Evolutionary conservation across 164 flowering plant species (phyloP), one percentile per base, ranked within the genome.

Genomic region (Chimonanthus salicifolius): DNA sequence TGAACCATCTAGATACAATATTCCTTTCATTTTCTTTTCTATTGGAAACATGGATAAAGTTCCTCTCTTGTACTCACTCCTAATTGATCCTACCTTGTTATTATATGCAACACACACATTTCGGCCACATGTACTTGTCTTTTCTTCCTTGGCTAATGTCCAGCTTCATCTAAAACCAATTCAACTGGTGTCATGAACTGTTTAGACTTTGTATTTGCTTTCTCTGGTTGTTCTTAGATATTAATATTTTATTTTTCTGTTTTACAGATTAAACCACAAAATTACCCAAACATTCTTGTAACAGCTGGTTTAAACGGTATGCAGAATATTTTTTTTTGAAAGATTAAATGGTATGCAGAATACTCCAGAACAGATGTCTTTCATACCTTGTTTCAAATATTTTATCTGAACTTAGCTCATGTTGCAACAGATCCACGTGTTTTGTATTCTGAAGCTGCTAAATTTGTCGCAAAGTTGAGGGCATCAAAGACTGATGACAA

Each of bases 371-470:
- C 9, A 47, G 15, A 13, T 51, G 58, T 51, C 13, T 51, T 51
- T 7, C 11, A 43, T 6, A 43, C n/a, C n/a, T 5, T 67, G 18
- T 67, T 47, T 58, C 58, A n/a, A 66, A 67, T 47, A 62, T 47
- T 65, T 60, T 9, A 49, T 44, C 63, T 78, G n/a, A 74, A 78
- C 18, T 49, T 11, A 68, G 58, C 4, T 1, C 7, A 20, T 69
- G 8, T 72, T 51, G 60, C 43, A 51, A 74, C 90, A 94, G 99
- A 91, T 86, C 88, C 97, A 33, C 90, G 97, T 11, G 99, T 94
- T 67, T 15, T 92, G 85, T 94, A 92, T 71, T 92, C 93, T 47
- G 98, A 94, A 82, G 94, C 98, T 67, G 97, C 97, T 47, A 94
- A 94, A 78, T 94, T 88, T 75, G 95, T 94, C 65, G 97, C 97